A percentile compares a stretch with the other conserved stretches of the same genome.
Conservation (phyloP, 345 rosid species). For the Hypericum perforatum region DNA sequence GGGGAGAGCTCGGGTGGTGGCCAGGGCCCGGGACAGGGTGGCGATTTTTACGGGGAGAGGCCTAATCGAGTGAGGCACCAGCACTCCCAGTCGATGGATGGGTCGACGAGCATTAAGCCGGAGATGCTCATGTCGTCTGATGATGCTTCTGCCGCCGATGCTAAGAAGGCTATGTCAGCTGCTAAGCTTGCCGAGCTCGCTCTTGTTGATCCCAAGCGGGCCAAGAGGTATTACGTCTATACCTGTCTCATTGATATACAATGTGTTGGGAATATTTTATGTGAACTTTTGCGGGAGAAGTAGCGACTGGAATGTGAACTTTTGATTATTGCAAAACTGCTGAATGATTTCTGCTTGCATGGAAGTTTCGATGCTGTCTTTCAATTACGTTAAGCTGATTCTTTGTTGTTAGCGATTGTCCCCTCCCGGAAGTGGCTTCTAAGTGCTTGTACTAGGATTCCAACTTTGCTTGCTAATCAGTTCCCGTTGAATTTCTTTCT, state of each 20-base stretch:
- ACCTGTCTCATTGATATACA: not conserved
- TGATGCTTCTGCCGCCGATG: slow-evolving; percentile 40
- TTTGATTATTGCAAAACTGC: too few species aligned
- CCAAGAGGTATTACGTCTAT: slow-evolving; percentile 55
- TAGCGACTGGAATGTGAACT: too few species aligned
- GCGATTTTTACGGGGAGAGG: slow-evolving; percentile 42
- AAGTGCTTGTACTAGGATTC: too few species aligned
- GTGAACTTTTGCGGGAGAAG: too few species aligned
- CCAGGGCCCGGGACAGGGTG: not conserved
- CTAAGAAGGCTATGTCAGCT: slow-evolving; percentile 83
- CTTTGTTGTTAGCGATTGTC: too few species aligned
- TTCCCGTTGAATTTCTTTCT: not conserved
- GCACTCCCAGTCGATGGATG: slow-evolving; percentile 90
- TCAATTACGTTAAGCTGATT: too few species aligned
- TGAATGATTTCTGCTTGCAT: too few species aligned
- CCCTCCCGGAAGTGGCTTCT: too few species aligned
- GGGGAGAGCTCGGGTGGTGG: slow-evolving; percentile 32
- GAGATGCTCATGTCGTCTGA: slow-evolving; percentile 78
- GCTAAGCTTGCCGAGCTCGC: slow-evolving; percentile 98
- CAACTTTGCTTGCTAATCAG: not conserved
- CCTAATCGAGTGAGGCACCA: slow-evolving; percentile 78
- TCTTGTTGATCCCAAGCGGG: slow-evolving; percentile 88
- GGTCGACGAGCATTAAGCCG: slow-evolving; percentile 55
- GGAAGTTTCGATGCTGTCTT: too few species aligned
- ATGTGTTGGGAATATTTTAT: too few species aligned